Percentiles rank a stretch among this genome's conserved stretches.
phyloP scores from a whole-genome alignment of 495 filamentous ascomycete species.

The Xylaria castorea region DNA sequence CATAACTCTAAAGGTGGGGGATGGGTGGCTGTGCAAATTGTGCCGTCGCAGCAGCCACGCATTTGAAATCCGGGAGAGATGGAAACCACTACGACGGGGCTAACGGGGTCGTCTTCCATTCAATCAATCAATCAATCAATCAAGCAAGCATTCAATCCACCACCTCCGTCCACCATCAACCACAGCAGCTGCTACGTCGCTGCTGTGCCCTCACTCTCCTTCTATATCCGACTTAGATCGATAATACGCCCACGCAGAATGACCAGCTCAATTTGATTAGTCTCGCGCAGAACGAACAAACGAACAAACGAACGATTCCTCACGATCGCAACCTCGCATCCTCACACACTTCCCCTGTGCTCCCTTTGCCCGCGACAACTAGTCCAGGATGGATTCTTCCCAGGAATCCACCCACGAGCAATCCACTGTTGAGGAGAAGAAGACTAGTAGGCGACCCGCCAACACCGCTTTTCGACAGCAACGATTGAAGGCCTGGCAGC shows the following conservation, averaged over 20 bases:
- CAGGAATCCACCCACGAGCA: conserved; percentile 35
- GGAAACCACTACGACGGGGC: conserved; percentile 9
- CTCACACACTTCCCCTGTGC: neutral
- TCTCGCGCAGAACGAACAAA: neutral
- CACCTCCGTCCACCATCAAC: neutral
- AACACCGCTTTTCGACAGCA: conserved; percentile 95
- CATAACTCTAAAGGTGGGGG: too few relatives aligned
- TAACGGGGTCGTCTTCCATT: neutral
- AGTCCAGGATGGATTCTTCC: conserved; percentile 38
- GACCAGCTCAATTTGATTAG: neutral
- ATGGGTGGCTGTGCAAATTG: conserved; percentile 13
- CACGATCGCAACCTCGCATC: conserved; percentile 1
- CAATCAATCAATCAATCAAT: neutral
- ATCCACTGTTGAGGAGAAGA: conserved; percentile 66
- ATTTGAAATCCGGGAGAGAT: conserved; percentile 25
- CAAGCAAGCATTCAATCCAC: neutral
- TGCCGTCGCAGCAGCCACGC: conserved; percentile 12
- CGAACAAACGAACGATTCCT: neutral
- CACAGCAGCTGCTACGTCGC: neutral
- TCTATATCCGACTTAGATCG: neutral
- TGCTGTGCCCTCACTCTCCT: neutral
- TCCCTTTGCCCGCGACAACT: neutral
- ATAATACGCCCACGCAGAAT: neutral
- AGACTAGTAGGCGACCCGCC: conserved; percentile 83
- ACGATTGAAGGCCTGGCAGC: conserved; percentile 94